Conservation (phyloP, 2,329 filamentous ascomycete species). For the Epichloe amarillans region DNA sequence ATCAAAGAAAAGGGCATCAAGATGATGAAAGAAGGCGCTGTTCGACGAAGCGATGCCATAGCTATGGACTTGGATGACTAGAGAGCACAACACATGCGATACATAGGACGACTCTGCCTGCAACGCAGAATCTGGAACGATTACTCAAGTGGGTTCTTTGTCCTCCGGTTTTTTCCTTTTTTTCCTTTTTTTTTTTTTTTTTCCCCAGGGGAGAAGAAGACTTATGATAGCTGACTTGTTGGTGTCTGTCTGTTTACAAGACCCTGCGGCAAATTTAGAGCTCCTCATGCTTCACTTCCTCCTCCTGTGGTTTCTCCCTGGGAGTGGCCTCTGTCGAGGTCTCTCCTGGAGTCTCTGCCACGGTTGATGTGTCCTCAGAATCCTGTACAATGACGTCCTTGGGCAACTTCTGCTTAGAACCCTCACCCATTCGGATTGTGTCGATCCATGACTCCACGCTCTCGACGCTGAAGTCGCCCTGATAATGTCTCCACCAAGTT, state of each 20-base stretch:
- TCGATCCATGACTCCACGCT: conserved; percentile 80
- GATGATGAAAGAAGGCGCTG: conserved; percentile 45
- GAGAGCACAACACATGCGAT: neutral
- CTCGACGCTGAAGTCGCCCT: conserved; percentile 43
- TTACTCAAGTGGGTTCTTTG: neutral
- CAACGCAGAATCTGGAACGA: neutral
- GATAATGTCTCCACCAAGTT: conserved; percentile 71
- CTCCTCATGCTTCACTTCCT: conserved; percentile 32
- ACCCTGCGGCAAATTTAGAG: conserved; percentile 20
- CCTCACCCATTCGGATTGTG: conserved; percentile 78
- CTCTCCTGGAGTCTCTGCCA: neutral
- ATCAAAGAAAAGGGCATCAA: conserved; percentile 57
- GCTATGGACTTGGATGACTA: conserved; percentile 35
- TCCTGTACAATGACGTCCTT: conserved; percentile 34
- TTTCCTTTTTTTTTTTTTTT: neutral
- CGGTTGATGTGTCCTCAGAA: conserved; percentile 16
- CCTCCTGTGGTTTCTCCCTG: conserved; percentile 14
- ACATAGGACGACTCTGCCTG: neutral
- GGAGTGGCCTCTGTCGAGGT: conserved; percentile 12
- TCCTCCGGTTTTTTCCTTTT: neutral
- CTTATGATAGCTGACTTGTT: neutral
- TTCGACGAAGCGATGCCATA: conserved; percentile 34
- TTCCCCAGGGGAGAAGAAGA: neutral
- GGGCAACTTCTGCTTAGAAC: conserved; percentile 63
- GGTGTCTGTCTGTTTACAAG: neutral